These are phyloP conservation scores for Neolentinus lepideus DNA, from an alignment of 1,284 basidiomycete genomes.

Conservation along the genomic window DNA sequence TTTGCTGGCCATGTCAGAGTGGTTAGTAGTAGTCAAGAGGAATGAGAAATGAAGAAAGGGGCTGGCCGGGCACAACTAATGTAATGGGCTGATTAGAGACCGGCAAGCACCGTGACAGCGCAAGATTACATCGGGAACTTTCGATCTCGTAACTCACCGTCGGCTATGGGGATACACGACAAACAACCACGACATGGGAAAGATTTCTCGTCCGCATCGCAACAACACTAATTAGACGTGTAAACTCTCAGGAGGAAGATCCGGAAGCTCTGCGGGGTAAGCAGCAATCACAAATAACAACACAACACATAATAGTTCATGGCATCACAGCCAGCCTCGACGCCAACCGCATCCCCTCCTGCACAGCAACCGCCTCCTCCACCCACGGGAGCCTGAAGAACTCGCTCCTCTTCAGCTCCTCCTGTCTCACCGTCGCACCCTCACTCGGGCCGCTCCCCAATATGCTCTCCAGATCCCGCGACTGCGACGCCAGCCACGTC, in stretches of 20 bases:
- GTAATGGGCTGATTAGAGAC: background rate
- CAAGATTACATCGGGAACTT: background rate
- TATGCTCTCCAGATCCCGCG: constrained; percentile 83
- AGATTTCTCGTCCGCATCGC: too few relatives aligned
- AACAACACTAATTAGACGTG: too few relatives aligned
- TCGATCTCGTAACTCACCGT: background rate
- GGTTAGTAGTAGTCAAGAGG: constrained; percentile 4
- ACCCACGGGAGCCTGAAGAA: constrained; percentile 91
- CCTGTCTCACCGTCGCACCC: constrained; percentile 74
- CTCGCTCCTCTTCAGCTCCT: constrained; percentile 84
- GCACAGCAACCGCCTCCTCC: constrained; percentile 57
- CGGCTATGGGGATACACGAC: too few relatives aligned
- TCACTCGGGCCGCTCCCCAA: constrained; percentile 84
- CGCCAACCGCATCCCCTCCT: constrained; percentile 45
- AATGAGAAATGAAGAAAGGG: too few relatives aligned
- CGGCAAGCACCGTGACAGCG: background rate
- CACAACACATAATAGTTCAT: background rate
- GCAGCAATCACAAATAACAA: background rate
- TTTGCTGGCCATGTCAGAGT: constrained; percentile 25
- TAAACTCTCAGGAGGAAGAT: background rate
- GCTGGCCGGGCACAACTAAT: too few relatives aligned
- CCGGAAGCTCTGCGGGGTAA: background rate
- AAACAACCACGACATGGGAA: too few relatives aligned
- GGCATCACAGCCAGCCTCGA: constrained; percentile 22
- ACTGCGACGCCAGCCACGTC: constrained; percentile 87